Base-by-base conservation (phyloP, 2,329 filamentous ascomycete species). In the Tolypocladium pustulatum region DNA sequence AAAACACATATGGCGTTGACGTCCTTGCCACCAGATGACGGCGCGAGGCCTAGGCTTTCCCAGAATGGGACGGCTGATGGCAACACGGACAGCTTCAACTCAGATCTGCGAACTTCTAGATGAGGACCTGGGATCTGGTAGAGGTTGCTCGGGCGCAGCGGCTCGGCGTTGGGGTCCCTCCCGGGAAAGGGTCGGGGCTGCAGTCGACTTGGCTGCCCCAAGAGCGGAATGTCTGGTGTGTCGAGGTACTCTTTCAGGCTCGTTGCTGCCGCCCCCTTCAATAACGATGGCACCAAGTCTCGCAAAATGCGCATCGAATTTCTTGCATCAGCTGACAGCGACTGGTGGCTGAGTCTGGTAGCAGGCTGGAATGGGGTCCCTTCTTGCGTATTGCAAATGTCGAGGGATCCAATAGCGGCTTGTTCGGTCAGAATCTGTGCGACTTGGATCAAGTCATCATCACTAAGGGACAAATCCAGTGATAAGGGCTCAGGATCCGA, bases 11-110 rank as follows among this genome's bases (percentile, higher is more conserved):
- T 81, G 0, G 85, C 81, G 40, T 81, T 79, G 36, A 94, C 75
- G 61, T 93, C 83, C 69, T 95, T 95, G 9, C 77, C 67, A 0
- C 89, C 88, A 60, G 83, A 83, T 10, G 83, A 83, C 4, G 90
- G 90, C 1, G 84, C 84, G 1, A 96, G 78, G 0, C 89, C 88
- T 22, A 95, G 75, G 54, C 86, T 85, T 67, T 94, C 90, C 91
- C 90, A 95, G 67, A 94, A 96, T 1, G 81, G 75, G 25, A 93
- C 75, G 0, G 89, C 87, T 0, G 89, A 83, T 2, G 90, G 88
- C 27, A 93, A 76, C 43, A 95, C 77, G 13, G 91, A 90, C 58
- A 91, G 81, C 54, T 81, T 82, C 1, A 80, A 79, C 43, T 91
- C 87, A 25, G 85, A 82, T 57, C 90, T 81, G 55, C 86, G 85